Evolutionary conservation across 2,329 filamentous ascomycete genomes (phyloP), one percentile per base, ranked within the genome.

Genomic region (Raffaelea arxii): DNA sequence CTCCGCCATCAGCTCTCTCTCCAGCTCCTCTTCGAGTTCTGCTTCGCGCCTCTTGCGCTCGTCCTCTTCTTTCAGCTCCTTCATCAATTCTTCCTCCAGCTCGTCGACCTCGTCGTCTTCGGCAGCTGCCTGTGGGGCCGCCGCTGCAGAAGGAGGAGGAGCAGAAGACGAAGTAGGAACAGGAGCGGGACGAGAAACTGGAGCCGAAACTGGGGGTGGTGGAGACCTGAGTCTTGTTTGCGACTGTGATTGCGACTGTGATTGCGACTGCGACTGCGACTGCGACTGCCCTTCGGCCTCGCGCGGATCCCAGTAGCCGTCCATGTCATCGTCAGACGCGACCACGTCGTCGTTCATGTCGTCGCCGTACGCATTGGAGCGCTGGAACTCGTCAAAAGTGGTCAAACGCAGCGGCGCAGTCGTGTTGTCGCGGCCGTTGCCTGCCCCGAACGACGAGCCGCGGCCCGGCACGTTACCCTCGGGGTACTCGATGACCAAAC

Each of bases 401-500:
- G 35, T 38, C 49, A 54, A 50, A 43, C 48, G 51, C 44, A 54
- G 43, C 18, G 35, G 25, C 10, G 32, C 42, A 14, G 35, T 12
- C 12, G 41, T 6, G 37, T 87, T 11, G 16, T 37, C 14, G 9
- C 16, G n/a, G 18, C 41, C 14, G 30, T 30, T 32, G 21, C 22
- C 19, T 3, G n/a, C 18, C 25, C 25, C 22, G 35, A 35, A 6
- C 4, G 16, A 12, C 9, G 37, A 12, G 21, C 23, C 12, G 40
- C 62, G 58, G 3, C 63, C 61, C 21, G 68, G 69, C 25, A n/a
- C n/a, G n/a, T n/a, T n/a, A n/a, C 68, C 74, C 40, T 70, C 75
- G 0, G 78, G 78, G 52, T 78, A 79, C 58, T 82, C 79, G 47
- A 82, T 68, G 23, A 73, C 70, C 27, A 81, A 65, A 23, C 72